These are phyloP conservation scores for Glomus cerebriforme DNA, from an alignment of 192 early-diverging fungal species.

Conservation along the genomic window DNA sequence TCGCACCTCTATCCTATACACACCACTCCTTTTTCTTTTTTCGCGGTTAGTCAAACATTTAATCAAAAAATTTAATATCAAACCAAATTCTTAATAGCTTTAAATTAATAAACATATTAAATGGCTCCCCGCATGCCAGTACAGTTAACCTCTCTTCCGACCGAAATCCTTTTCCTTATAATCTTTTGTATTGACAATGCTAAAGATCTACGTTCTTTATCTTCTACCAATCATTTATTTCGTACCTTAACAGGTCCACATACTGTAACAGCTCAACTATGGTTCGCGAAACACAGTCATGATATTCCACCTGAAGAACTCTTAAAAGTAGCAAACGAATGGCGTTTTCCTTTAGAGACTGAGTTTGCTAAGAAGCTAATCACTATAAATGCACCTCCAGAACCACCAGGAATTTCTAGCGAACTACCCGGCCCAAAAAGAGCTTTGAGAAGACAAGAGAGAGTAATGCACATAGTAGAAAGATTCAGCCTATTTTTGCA, in stretches of 20 bases:
- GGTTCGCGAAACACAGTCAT: constrained; percentile 20
- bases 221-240: constrained; percentile 25
- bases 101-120: neutral
- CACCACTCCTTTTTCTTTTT: constrained; percentile 1
- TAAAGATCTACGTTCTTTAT: constrained; percentile 31
- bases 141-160: constrained; percentile 25
- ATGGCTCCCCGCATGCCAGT: neutral
- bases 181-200: constrained; percentile 28
- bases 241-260: constrained; percentile 25
- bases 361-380: constrained; percentile 20
- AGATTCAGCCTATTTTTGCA: constrained; percentile 28
- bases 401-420: constrained; percentile 3
- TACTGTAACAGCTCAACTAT: constrained; percentile 28
- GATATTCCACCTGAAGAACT: constrained; percentile 20
- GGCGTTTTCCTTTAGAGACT: constrained; percentile 24
- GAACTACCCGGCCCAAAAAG: constrained; percentile 26
- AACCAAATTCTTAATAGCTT: too few species aligned
- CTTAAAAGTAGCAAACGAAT: constrained; percentile 25
- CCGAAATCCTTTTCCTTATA: constrained; percentile 30
- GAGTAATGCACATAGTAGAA: constrained; percentile 29
- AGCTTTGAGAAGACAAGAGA: constrained; percentile 14
- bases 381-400: constrained; percentile 15
- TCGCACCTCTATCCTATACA: neutral
- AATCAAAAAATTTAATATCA: neutral
- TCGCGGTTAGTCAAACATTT: constrained; percentile 14